Evolutionary conservation across 1,139 yeast species (phyloP), one percentile per base, ranked within the genome.

Genomic region (Zygoascus meyerae): DNA sequence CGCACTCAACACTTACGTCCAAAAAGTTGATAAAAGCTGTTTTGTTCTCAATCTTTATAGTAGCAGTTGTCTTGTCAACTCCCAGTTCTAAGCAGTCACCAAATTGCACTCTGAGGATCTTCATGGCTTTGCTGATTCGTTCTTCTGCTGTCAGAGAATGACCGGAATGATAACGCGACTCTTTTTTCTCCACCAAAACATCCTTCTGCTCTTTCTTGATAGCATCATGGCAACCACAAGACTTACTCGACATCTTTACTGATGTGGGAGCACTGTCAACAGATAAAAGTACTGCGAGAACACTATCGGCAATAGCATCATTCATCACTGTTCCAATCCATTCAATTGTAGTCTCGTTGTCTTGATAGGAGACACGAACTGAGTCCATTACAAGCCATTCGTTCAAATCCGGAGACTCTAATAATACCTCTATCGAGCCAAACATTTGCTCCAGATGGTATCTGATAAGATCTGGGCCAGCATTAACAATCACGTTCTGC

Each of bases 401-500:
- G 28, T 71, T 62, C 44, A 64, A 69, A 29, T 69, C 71, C 6
- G 30, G 48, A 10, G 44, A 26, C 15, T 35, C 87, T 47, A 71
- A 72, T n/a, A 83, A 52, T 1, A 86, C 75, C 35, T 82, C 80
- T 11, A 89, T 77, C 58, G 75, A 79, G 1, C 97, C 97, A 73
- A 92, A 92, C 98, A 94, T 92, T 62, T 90, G 97, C 52, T 85
- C 81, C 52, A 92, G 74, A 63, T 92, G 97, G 87, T 95, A 92
- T 53, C 78, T 76, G 51, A 94, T 78, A 50, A 92, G 72, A 40
- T 86, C 84, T 29, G 86, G 77, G 43, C 85, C 86, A 4, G 97
- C 95, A 62, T 83, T 81, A 43, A 94, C 86, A 47, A 78, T 76
- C 30, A 92, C 69, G 12, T 81, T 74, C 62, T 90, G 95, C 53